Percentiles rank a stretch among this genome's conserved stretches.
Conservation (phyloP, 768 basidiomycete species). For the Infundibulicybe gibba region DNA sequence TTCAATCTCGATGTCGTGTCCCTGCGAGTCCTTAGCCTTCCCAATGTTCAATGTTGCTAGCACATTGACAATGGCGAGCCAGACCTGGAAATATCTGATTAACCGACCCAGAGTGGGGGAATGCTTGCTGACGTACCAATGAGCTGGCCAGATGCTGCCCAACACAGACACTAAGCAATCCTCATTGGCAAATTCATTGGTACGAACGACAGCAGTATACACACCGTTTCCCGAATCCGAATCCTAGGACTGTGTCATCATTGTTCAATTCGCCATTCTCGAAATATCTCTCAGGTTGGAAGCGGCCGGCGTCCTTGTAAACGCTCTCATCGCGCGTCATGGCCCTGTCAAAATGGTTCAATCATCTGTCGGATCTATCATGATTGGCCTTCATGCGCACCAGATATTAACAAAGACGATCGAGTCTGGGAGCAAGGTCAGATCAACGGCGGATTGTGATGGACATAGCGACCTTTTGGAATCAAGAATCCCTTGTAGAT, state of each 20-base stretch:
- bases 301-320: slow-evolving; percentile 47
- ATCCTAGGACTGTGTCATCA: slow-evolving; percentile 15
- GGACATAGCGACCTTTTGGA: slow-evolving; percentile 3
- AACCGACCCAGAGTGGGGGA: no score
- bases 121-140: no score
- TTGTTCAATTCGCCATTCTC: slow-evolving; percentile 19
- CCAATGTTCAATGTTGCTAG: slow-evolving; percentile 23
- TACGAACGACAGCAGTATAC: no score
- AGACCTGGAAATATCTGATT: background rate
- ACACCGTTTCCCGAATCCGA: slow-evolving; percentile 17
- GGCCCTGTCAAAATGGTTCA: slow-evolving; percentile 26
- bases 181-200: no score
- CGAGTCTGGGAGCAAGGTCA: slow-evolving; percentile 7
- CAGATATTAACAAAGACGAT: slow-evolving; percentile 17
- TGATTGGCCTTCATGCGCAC: slow-evolving; percentile 4
- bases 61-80: slow-evolving; percentile 19
- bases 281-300: slow-evolving; percentile 57
- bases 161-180: no score
- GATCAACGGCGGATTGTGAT: background rate
- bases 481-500: slow-evolving; percentile 14
- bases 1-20: slow-evolving; percentile 7
- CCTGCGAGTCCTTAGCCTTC: slow-evolving; percentile 15
- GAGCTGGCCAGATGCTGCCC: no score
- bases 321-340: slow-evolving; percentile 43
- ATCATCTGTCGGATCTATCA: background rate